These are phyloP conservation scores for Boechera retrofracta DNA, from an alignment of 345 rosid genomes.

Conservation along the genomic window DNA sequence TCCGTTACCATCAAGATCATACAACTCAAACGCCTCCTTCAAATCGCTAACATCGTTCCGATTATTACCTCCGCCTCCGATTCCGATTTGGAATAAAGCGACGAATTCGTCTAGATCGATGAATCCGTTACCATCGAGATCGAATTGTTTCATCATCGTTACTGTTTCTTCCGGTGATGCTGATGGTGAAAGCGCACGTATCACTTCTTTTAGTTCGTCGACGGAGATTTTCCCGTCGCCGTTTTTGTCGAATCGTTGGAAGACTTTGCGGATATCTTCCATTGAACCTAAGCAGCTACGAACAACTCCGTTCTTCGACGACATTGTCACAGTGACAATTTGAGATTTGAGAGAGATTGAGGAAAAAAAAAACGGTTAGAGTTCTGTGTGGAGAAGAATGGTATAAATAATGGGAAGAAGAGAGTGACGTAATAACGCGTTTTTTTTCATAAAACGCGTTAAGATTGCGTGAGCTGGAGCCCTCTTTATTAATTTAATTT, in stretches of 20 bases:
- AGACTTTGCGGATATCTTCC: conserved; percentile 63
- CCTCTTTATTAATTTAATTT: no score
- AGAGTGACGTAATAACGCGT: conserved; percentile 45
- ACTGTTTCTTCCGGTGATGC: conserved; percentile 59
- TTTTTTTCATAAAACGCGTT: conserved; percentile 34
- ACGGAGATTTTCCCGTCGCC: conserved; percentile 91
- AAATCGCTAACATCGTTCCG: conserved; percentile 50
- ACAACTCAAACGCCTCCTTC: conserved; percentile 86
- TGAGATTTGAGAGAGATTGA: not conserved
- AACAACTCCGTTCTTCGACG: conserved; percentile 20
- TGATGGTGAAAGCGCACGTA: conserved; percentile 56
- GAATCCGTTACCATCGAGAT: conserved; percentile 84
- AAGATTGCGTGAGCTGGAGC: conserved; percentile 31
- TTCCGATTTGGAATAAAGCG: conserved; percentile 43
- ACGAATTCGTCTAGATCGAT: conserved; percentile 83
- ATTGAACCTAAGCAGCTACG: conserved; percentile 50
- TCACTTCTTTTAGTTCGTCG: conserved; percentile 66
- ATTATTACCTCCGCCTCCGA: not conserved
- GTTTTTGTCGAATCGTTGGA: conserved; percentile 80
- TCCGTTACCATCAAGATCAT: conserved; percentile 82
- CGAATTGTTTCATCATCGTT: conserved; percentile 74
- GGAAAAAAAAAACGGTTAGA: not conserved
- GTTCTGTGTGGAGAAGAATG: conserved; percentile 1
- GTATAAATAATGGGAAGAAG: conserved; percentile 1
- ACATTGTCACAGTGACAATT: conserved; percentile 17